phyloP scores from a whole-genome alignment of 495 filamentous ascomycete genomes.

The Penicillium malachiteum region DNA sequence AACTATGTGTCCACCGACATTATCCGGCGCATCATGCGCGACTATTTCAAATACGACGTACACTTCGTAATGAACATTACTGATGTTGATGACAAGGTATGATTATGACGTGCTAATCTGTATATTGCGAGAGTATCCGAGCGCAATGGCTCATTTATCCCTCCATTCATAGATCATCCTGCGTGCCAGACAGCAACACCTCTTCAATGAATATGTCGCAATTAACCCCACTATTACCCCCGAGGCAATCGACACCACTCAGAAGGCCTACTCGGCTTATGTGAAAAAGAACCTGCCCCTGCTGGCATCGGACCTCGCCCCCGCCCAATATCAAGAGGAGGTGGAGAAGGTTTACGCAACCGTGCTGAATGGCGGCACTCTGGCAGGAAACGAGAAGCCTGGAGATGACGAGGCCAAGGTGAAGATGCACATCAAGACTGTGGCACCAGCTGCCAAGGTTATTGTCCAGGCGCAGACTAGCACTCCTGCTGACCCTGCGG shows the following conservation, averaged over 20 bases:
- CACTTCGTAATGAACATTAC: conserved; percentile 97
- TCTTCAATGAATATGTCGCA: conserved; percentile 58
- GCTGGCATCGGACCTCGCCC: conserved; percentile 42
- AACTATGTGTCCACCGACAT: conserved; percentile 97
- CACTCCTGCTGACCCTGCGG: conserved; percentile 15
- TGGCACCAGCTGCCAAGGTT: conserved; percentile 57
- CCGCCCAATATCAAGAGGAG: conserved; percentile 50
- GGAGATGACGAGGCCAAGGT: conserved; percentile 81
- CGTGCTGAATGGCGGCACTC: conserved; percentile 49
- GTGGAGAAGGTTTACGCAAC: conserved; percentile 61
- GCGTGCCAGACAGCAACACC: conserved; percentile 71
- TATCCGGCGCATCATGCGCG: conserved; percentile 76
- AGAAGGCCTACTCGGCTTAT: conserved; percentile 70
- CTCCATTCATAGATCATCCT: conserved; percentile 67
- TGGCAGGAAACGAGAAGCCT: conserved; percentile 61
- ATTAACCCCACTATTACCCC: conserved; percentile 48
- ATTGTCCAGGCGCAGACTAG: conserved; percentile 45
- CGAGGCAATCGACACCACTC: conserved; percentile 54
- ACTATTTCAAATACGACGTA: conserved; percentile 85
- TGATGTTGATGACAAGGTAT: conserved; percentile 87
- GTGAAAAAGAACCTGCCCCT: conserved; percentile 73
- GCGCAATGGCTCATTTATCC: not conserved
- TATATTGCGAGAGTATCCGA: not conserved
- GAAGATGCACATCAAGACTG: conserved; percentile 90
- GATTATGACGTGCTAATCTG: not conserved